Evolutionary conservation across 176 grass and related monocot genomes (phyloP), one percentile per base, ranked within the genome.

Genomic region (Bromus sterilis): DNA sequence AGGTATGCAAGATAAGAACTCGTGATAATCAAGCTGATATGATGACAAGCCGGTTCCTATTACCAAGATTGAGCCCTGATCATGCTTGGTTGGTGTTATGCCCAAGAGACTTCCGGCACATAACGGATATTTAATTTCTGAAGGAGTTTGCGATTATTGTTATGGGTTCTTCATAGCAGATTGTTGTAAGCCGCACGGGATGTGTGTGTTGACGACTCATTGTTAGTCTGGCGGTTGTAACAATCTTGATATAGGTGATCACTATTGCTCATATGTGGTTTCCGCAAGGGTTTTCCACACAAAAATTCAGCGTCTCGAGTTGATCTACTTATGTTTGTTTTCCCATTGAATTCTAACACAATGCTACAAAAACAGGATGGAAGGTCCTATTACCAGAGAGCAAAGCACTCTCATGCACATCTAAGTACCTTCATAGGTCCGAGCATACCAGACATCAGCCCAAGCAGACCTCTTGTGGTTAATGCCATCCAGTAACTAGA

Each of bases 401-500:
- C 25, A 34, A 75, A 68, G 55, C 23, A 55, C 55, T 26, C 18
- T 8, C 7, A 60, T 61, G 24, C 41, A 65, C 2, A 9, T 64
- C 30, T 70, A 77, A 23, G 31, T 90, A 85, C 91, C 87, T 90
- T 93, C 62, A 93, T 82, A 71, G 91, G 85, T 16, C 91, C 87
- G 9, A 84, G 78, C 49, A 87, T 56, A 44, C 87, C 91, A 76
- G 78, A 90, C 39, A 90, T 40, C 18, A 85, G 16, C 39, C 91
- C 91, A 63, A 93, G 91, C 36, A 93, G 10, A 7, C 78, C 75
- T 76, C 87, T 74, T 76, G 91, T 90, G 39, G 56, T 58, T 70
- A 93, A 71, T 62, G 91, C 84, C 87, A 93, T 90, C 91, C 87
- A 93, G 80, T 93, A 93, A 87, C 69, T 90, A 68, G 75, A 46